phyloP scores from a whole-genome alignment of 441 rosid species.

The Theobroma grandiflorum region DNA sequence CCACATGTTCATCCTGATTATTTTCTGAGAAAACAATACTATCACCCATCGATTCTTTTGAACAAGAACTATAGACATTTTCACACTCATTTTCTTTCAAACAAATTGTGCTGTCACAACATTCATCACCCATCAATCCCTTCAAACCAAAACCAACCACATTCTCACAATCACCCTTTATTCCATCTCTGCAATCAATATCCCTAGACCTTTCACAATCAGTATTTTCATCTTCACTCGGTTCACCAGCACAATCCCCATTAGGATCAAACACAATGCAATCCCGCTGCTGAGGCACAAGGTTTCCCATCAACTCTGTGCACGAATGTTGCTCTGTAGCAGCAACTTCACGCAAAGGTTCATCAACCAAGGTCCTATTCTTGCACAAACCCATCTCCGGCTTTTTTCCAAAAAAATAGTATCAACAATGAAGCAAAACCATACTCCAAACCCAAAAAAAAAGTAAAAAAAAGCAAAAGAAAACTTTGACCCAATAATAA shows the following conservation, averaged over 20 bases:
- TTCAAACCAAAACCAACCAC: slow-evolving; percentile 26
- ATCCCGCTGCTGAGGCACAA: slow-evolving; percentile 36
- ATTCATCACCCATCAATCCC: slow-evolving; percentile 25
- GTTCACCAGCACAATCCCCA: slow-evolving; percentile 36
- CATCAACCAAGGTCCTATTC: slow-evolving; percentile 34
- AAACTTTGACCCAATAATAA: slow-evolving; percentile 19
- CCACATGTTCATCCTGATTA: slow-evolving; percentile 25
- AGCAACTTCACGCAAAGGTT: slow-evolving; percentile 32
- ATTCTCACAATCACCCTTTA: slow-evolving; percentile 23
- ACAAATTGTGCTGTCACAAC: neutral
- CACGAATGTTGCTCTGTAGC: slow-evolving; percentile 33
- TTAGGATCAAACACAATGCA: slow-evolving; percentile 35
- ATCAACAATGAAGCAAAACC: slow-evolving; percentile 32
- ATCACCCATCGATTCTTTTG: slow-evolving; percentile 15
- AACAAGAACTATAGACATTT: slow-evolving; percentile 11
- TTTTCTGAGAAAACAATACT: slow-evolving; percentile 8
- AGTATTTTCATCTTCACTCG: slow-evolving; percentile 35
- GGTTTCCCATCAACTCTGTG: slow-evolving; percentile 28
- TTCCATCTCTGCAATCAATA: slow-evolving; percentile 2
- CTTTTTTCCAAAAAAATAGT: slow-evolving; percentile 14
- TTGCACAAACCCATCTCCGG: slow-evolving; percentile 45
- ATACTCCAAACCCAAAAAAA: slow-evolving; percentile 24
- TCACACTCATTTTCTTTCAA: slow-evolving; percentile 11
- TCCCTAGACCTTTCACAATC: slow-evolving; percentile 29
- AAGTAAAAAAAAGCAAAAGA: neutral